Evolutionary conservation across 1,139 yeast genomes (phyloP).

Genomic region (Candida frijolesensis): DNA sequence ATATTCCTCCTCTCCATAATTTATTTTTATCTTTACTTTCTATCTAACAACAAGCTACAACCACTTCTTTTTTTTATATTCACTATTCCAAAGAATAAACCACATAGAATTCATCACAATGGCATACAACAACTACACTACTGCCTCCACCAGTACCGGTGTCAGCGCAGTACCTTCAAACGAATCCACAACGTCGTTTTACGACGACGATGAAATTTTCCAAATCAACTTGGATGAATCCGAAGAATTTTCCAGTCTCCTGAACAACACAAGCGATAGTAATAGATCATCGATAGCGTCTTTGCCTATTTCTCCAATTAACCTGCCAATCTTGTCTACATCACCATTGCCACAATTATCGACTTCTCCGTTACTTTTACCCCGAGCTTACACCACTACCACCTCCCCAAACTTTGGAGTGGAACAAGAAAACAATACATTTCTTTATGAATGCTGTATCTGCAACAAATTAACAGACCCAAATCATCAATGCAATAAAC

Average conservation of each 20-base stretch:
- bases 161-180: not conserved
- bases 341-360: not conserved
- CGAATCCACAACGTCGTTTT: not conserved
- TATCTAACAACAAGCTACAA: not conserved
- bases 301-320: not conserved
- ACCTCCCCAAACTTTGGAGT: not conserved
- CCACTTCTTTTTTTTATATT: not conserved
- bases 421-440: not conserved
- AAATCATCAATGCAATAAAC: slow-evolving; percentile 1
- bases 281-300: slow-evolving; percentile 2
- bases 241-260: not conserved
- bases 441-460: slow-evolving; percentile 3
- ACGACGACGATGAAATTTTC: slow-evolving; percentile 1
- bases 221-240: slow-evolving; percentile 1
- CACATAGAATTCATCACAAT: not conserved
- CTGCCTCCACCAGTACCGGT: not conserved
- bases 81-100: too few relatives aligned
- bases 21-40: not conserved
- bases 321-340: not conserved
- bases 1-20: slow-evolving; percentile 1
- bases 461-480: slow-evolving; percentile 1
- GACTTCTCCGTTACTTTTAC: not conserved
- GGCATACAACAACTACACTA: slow-evolving; percentile 1
- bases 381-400: not conserved
- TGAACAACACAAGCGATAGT: not conserved